A percentile compares a stretch with the other conserved stretches of the same genome.
Evolutionary conservation across 2,329 filamentous ascomycete species (phyloP).

Genomic region (Fusarium solani-melongenae): DNA sequence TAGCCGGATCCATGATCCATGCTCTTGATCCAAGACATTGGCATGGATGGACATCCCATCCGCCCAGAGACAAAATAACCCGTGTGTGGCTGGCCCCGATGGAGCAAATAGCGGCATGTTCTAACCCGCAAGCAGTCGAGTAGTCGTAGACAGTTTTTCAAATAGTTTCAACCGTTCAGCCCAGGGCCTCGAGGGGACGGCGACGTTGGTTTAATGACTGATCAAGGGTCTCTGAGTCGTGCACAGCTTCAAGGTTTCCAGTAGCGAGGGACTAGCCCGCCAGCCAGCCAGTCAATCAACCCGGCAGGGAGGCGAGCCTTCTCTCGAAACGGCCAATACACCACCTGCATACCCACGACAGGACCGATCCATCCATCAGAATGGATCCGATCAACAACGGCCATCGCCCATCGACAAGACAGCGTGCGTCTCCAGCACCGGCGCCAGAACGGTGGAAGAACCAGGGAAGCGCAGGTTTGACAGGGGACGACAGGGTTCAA

Average conservation of each 20-base stretch:
- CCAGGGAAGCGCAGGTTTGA: slow-evolving; percentile 35
- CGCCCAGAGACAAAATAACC: slow-evolving; percentile 18
- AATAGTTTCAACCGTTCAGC: slow-evolving; percentile 25
- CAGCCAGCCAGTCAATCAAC: not conserved
- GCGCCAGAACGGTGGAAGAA: slow-evolving; percentile 36
- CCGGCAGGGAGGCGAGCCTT: not conserved
- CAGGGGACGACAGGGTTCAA: slow-evolving; percentile 11
- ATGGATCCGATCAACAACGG: slow-evolving; percentile 34
- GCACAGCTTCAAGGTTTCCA: slow-evolving; percentile 5
- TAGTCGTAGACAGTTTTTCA: slow-evolving; percentile 15
- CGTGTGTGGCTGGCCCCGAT: slow-evolving; percentile 33
- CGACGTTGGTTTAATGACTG: not conserved
- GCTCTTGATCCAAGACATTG: slow-evolving; percentile 30
- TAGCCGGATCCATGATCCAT: slow-evolving; percentile 21
- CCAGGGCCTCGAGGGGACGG: slow-evolving; percentile 7
- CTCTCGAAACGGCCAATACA: not conserved
- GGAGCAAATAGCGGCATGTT: slow-evolving; percentile 20
- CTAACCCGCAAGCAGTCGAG: slow-evolving; percentile 30
- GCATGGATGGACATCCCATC: slow-evolving; percentile 26
- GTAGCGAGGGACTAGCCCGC: not conserved
- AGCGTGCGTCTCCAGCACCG: slow-evolving; percentile 24
- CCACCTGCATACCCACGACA: not conserved
- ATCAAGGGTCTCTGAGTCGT: slow-evolving; percentile 19
- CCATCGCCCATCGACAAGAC: slow-evolving; percentile 18
- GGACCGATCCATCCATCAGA: slow-evolving; percentile 4